These are phyloP conservation scores for Gryganskiella cystojenkinii DNA, from an alignment of 192 early-diverging fungal species.

Conservation along the genomic window DNA sequence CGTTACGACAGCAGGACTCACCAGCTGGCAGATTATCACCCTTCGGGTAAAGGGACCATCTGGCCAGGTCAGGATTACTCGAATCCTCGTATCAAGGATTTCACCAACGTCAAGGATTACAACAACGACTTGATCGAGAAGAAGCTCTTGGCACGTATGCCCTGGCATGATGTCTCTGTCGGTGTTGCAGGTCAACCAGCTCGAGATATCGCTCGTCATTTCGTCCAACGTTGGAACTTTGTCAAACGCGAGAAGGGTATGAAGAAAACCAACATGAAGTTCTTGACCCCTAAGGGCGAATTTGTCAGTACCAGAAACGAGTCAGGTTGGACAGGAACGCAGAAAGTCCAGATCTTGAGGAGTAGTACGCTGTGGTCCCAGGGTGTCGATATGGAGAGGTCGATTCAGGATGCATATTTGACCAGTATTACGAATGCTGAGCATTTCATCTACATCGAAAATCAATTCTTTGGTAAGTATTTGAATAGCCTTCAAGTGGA, in stretches of 20 bases:
- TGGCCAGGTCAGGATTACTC: conserved; percentile 88
- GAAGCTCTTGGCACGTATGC: conserved; percentile 74
- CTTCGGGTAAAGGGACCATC: conserved; percentile 57
- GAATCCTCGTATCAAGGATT: conserved; percentile 89
- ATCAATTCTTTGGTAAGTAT: conserved; percentile 89
- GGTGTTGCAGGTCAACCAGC: conserved; percentile 82
- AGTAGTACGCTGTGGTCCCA: conserved; percentile 79
- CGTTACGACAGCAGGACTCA: conserved; percentile 87
- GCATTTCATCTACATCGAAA: conserved; percentile 96
- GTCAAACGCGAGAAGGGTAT: conserved; percentile 77
- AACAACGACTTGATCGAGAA: conserved; percentile 58
- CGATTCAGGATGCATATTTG: conserved; percentile 87
- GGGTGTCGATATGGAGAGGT: conserved; percentile 72
- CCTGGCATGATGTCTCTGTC: conserved; percentile 90
- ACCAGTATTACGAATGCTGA: conserved; percentile 77
- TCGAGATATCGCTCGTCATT: conserved; percentile 88
- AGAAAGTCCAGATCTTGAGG: conserved; percentile 76
- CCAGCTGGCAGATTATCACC: conserved; percentile 75
- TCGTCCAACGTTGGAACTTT: conserved; percentile 94
- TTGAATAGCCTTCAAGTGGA: no score
- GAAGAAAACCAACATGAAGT: conserved; percentile 68
- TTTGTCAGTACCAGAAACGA: conserved; percentile 70
- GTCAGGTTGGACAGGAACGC: conserved; percentile 68
- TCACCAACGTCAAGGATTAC: conserved; percentile 63
- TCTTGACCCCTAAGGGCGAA: conserved; percentile 82